Percentiles rank a stretch among this genome's conserved stretches.
These are phyloP conservation scores for Chytridium lagenaria DNA, from an alignment of 371 early-diverging fungal species.

Conservation along the genomic window DNA sequence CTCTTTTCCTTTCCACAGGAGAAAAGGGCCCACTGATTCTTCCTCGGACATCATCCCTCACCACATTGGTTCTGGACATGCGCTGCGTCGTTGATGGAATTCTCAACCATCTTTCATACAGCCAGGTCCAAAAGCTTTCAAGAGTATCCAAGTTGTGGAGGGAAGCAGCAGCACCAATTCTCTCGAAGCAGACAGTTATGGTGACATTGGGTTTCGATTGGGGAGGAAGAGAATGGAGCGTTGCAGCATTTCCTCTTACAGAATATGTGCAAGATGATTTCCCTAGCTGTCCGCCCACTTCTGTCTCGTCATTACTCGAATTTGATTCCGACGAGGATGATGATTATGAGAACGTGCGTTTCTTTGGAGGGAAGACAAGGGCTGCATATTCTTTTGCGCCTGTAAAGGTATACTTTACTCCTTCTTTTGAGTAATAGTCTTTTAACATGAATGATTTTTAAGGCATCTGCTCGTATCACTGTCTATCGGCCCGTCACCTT, in stretches of 20 bases:
- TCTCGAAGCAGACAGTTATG: conserved; percentile 8
- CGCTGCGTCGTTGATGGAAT: background rate
- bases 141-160: conserved; percentile 22
- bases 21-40: conserved; percentile 22
- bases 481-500: conserved; percentile 22
- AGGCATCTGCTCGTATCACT: conserved; percentile 1
- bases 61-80: conserved; percentile 21
- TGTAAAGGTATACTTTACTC: background rate
- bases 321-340: conserved; percentile 11
- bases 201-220: conserved; percentile 21
- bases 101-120: conserved; percentile 3
- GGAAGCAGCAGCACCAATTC: conserved; percentile 8
- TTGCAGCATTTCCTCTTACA: background rate
- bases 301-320: background rate
- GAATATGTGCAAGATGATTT: background rate
- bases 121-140: conserved; percentile 19
- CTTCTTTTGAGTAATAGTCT: background rate
- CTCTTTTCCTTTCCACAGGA: background rate
- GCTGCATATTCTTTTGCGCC: background rate
- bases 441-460: background rate
- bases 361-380: background rate
- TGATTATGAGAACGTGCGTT: background rate
- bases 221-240: conserved; percentile 23
- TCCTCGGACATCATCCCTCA: conserved; percentile 18
- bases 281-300: background rate